Percentiles rank a stretch among this genome's conserved stretches.
Conservation (phyloP, 148 eudicot genomes). For the Heliosperma pusillum region DNA sequence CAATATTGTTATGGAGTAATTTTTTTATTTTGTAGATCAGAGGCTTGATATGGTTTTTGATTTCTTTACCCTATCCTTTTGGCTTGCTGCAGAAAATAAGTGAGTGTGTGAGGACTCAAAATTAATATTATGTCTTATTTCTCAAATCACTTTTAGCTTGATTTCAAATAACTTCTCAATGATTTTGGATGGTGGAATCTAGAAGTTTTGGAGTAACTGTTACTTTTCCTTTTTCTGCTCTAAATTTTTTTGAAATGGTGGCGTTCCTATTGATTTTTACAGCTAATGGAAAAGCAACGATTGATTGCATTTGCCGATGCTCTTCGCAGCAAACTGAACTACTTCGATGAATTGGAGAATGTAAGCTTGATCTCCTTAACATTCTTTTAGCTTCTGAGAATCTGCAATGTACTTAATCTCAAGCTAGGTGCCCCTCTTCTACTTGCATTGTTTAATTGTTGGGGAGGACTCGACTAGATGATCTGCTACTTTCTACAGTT, state of each 20-base stretch:
- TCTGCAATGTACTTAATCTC: neutral
- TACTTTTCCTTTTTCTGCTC: neutral
- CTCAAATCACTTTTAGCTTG: neutral
- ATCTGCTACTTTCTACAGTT: neutral
- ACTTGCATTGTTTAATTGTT: neutral
- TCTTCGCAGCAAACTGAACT: slow-evolving; percentile 86
- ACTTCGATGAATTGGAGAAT: slow-evolving; percentile 95
- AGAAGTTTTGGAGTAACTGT: neutral
- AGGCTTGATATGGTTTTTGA: neutral
- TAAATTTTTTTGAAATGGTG: slow-evolving; percentile 15
- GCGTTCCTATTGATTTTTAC: slow-evolving; percentile 27
- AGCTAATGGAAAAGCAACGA: slow-evolving; percentile 92
- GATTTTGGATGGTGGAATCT: neutral
- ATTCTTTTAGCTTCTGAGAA: slow-evolving; percentile 4
- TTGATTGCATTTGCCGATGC: slow-evolving; percentile 93
- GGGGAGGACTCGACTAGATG: neutral
- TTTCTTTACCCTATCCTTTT: neutral
- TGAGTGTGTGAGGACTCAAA: neutral
- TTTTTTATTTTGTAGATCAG: neutral
- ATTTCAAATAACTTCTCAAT: neutral
- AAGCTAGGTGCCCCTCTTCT: neutral
- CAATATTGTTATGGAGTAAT: too few species aligned
- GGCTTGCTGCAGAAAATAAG: neutral
- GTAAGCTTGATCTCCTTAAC: slow-evolving; percentile 43
- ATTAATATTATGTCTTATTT: neutral